Base-by-base conservation (phyloP, 495 filamentous ascomycete genomes). In the Mycothermus thermophilus region DNA sequence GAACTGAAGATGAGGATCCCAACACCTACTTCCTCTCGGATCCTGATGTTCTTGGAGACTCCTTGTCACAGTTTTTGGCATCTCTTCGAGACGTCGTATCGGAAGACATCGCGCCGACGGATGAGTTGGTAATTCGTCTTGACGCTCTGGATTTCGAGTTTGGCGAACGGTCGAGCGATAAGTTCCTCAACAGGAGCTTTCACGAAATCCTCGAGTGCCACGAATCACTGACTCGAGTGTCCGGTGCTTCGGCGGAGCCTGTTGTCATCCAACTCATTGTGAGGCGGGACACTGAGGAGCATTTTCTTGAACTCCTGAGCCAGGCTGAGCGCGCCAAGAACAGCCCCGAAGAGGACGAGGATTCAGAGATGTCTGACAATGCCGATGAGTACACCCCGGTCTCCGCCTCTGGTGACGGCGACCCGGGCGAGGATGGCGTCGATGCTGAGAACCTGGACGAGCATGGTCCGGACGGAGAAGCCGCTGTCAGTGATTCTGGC, bases 11-110 rank as follows among this genome's bases (percentile, higher is more conserved):
- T 24, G 74, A 82, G 41, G 71, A 74, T 34, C 64, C 76, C 0
- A 74, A 82, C 30, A 71, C 71, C 8, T 92, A 74, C 45, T 82
- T 93, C 34, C 67, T 94, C 9, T 63, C 75, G 37, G 77, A 87
- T 44, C 66, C 73, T 41, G 60, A 63, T 15, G 58, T 79, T 1
- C 63, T 75, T 11, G 66, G 75, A 30, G 49, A 67, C 13, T 61
- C 62, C 11, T 55, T 93, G 18, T 51, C 56, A 15, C 62, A 69
- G 21, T 61, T 93, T 14, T 64, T 93, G 32, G 48, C 62, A 26
- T 71, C 70, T 21, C 70, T 83, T 40, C 77, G 82, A 27, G 52
- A 63, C 17, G 68, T 84, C 5, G 71, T 94, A 38, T 60, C 62
- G 19, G 67, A 78, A 13, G 80, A 79, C 44, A 63, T 90, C 14